These are phyloP conservation scores for Silene uniflora DNA, from an alignment of 148 eudicot species.

Conservation along the genomic window DNA sequence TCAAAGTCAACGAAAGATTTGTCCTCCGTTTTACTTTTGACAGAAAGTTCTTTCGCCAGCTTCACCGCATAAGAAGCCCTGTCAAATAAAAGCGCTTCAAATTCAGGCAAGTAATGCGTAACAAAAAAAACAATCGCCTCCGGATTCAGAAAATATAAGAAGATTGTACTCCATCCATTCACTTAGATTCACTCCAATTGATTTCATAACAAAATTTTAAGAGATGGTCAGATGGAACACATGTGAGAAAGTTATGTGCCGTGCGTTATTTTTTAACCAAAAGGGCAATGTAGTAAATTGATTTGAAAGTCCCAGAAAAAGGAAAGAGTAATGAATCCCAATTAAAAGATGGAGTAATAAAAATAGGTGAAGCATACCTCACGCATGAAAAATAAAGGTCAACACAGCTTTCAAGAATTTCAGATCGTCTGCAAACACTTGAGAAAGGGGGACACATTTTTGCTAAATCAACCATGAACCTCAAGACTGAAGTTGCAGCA, in stretches of 20 bases:
- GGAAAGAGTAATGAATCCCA: neutral
- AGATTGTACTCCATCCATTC: neutral
- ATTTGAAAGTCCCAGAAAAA: neutral
- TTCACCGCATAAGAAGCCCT: conserved; percentile 95
- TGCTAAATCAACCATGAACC: conserved; percentile 98
- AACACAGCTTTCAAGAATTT: conserved; percentile 90
- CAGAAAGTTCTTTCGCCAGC: conserved; percentile 75
- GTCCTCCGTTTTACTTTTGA: conserved; percentile 60
- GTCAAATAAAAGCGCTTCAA: conserved; percentile 18
- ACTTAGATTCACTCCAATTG: neutral
- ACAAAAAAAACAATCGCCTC: neutral
- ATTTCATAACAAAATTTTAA: neutral
- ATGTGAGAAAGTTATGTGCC: neutral
- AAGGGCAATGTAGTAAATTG: neutral
- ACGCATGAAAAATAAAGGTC: conserved; percentile 93
- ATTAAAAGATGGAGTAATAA: neutral
- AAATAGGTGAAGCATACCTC: conserved; percentile 48
- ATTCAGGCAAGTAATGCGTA: neutral
- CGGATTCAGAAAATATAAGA: neutral
- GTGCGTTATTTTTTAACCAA: neutral
- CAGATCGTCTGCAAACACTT: conserved; percentile 83
- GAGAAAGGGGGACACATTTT: conserved; percentile 92
- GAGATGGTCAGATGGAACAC: neutral
- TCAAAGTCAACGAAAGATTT: conserved; percentile 64
- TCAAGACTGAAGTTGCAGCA: conserved; percentile 90